Evolutionary conservation across 129 eudicot species (phyloP).

Genomic region (Helianthus tuberosus): DNA sequence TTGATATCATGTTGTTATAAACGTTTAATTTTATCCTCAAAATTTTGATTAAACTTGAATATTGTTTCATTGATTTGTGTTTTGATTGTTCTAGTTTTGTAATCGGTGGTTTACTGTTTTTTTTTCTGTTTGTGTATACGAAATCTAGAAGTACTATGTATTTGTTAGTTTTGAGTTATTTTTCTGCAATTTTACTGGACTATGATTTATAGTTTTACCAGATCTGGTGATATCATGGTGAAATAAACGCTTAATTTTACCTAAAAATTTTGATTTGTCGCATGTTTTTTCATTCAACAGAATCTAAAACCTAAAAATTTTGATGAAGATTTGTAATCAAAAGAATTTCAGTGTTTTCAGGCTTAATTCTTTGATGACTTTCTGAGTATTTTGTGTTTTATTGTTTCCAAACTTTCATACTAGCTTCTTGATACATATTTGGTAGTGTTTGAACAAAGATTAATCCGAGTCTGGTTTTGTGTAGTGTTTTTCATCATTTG

Average conservation of each 20-base stretch:
- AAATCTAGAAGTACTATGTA: neutral
- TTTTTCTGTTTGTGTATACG: neutral
- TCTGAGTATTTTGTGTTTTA: neutral
- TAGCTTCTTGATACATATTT: neutral
- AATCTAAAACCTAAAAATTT: neutral
- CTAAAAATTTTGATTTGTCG: neutral
- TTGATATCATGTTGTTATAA: too few species aligned
- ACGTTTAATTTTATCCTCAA: too few species aligned
- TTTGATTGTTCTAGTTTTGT: neutral
- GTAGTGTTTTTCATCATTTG: neutral
- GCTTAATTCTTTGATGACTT: neutral
- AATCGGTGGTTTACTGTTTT: neutral
- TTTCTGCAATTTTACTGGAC: neutral
- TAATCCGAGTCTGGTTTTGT: neutral
- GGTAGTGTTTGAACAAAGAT: neutral
- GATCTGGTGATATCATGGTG: conserved; percentile 1
- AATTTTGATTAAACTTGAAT: too few species aligned
- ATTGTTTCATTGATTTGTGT: too few species aligned
- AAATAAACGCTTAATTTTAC: neutral
- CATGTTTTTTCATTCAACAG: neutral
- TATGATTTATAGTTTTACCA: neutral
- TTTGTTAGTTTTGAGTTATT: neutral
- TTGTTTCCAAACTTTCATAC: neutral
- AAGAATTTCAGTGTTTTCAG: neutral
- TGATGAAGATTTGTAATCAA: neutral